Evolutionary conservation across 768 basidiomycete genomes (phyloP).

Genomic region (Epithele typhae): DNA sequence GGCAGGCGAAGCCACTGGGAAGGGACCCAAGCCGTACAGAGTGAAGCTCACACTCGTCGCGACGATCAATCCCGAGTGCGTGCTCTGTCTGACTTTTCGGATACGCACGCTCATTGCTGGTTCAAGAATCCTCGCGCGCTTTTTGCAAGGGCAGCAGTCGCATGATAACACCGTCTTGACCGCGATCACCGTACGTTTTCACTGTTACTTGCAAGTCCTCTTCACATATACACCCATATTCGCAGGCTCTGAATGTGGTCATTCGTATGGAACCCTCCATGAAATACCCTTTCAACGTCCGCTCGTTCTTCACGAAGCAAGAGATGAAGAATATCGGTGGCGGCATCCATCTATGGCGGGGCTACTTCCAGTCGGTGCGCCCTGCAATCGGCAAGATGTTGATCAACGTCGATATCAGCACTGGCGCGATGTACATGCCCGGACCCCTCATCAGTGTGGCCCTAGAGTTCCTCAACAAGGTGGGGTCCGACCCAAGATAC

Average conservation of each 20-base stretch:
- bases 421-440: constrained; percentile 69
- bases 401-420: constrained; percentile 75
- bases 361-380: constrained; percentile 77
- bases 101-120: neutral
- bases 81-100: constrained; percentile 20
- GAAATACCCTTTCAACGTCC: constrained; percentile 65
- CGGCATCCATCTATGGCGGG: constrained; percentile 72
- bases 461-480: constrained; percentile 44
- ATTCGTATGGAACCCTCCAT: constrained; percentile 71
- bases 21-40: constrained; percentile 61
- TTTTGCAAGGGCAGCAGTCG: constrained; percentile 59
- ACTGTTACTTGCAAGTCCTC: too few relatives aligned
- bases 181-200: constrained; percentile 50
- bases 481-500: constrained; percentile 21
- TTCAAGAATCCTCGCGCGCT: constrained; percentile 56
- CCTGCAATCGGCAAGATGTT: constrained; percentile 61
- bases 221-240: neutral
- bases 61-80: constrained; percentile 81
- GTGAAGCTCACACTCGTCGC: constrained; percentile 62
- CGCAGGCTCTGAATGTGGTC: constrained; percentile 68
- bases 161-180: constrained; percentile 67
- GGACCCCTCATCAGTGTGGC: constrained; percentile 58
- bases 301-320: constrained; percentile 65
- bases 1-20: constrained; percentile 10
- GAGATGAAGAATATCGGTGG: constrained; percentile 52